Evolutionary conservation across 2,329 filamentous ascomycete genomes (phyloP).

Genomic region (Grosmannia serpens): DNA sequence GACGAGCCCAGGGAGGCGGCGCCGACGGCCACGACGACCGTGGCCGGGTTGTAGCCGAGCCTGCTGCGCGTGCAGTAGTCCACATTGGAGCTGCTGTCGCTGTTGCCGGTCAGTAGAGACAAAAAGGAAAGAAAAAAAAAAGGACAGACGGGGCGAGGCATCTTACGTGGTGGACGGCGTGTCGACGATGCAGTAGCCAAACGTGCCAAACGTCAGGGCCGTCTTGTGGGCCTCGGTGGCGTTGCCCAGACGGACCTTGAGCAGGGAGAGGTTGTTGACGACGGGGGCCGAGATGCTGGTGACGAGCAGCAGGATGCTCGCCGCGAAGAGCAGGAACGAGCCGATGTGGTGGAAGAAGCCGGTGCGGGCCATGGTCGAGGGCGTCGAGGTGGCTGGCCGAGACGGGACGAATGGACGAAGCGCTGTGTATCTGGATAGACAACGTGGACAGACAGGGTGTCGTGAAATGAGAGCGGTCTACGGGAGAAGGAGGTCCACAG

Average conservation of each 20-base stretch:
- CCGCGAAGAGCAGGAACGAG: slow-evolving; percentile 43
- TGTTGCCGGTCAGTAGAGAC: no score
- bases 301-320: slow-evolving; percentile 44
- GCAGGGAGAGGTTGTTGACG: slow-evolving; percentile 39
- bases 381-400: no score
- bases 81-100: slow-evolving; percentile 15
- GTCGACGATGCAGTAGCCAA: slow-evolving; percentile 40
- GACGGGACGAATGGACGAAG: no score
- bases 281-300: slow-evolving; percentile 48
- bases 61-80: slow-evolving; percentile 35
- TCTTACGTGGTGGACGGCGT: slow-evolving; percentile 1
- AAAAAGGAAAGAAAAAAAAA: no score
- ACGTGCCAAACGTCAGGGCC: slow-evolving; percentile 43
- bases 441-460: no score
- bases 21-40: slow-evolving; percentile 23
- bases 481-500: no score
- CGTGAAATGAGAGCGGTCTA: no score
- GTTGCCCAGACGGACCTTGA: slow-evolving; percentile 38
- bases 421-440: no score
- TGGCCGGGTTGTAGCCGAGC: slow-evolving; percentile 45
- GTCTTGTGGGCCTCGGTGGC: slow-evolving; percentile 19
- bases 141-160: background rate
- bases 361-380: slow-evolving; percentile 30
- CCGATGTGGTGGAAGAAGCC: slow-evolving; percentile 45
- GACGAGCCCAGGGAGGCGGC: background rate